Conservation (phyloP, 2,329 filamentous ascomycete species). For the Calonectria pauciramosa region DNA sequence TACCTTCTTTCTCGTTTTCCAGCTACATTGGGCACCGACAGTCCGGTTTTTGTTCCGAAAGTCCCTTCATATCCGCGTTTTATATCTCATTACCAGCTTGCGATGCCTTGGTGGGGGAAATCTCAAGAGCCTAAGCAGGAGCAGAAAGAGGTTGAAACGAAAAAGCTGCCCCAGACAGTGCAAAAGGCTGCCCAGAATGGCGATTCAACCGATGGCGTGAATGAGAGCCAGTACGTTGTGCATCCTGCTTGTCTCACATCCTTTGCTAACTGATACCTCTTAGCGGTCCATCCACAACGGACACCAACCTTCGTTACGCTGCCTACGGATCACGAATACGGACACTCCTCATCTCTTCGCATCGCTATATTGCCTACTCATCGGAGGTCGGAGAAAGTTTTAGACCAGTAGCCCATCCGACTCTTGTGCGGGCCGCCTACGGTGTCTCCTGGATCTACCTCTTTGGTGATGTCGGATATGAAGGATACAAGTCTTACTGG, state of each 20-base stretch:
- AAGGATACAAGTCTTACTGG: constrained; percentile 95
- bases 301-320: constrained; percentile 89
- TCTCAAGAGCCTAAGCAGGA: constrained; percentile 51
- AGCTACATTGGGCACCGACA: not conserved
- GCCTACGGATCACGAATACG: constrained; percentile 89
- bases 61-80: not conserved
- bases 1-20: not conserved
- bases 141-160: constrained; percentile 39
- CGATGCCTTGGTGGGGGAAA: constrained; percentile 61
- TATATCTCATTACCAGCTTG: constrained; percentile 4
- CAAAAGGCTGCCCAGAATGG: constrained; percentile 74
- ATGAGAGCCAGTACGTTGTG: constrained; percentile 80
- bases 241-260: constrained; percentile 24
- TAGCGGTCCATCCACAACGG: constrained; percentile 79
- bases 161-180: constrained; percentile 67
- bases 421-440: constrained; percentile 85
- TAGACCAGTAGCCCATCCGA: constrained; percentile 90
- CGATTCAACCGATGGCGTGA: constrained; percentile 81
- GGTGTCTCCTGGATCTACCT: constrained; percentile 94
- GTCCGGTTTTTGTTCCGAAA: not conserved
- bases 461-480: constrained; percentile 88
- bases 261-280: constrained; percentile 23
- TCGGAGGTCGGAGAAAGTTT: constrained; percentile 98
- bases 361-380: constrained; percentile 97
- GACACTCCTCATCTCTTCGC: constrained; percentile 89